phyloP scores from a whole-genome alignment of 192 early-diverging fungal species.

The Coemansia aciculifera region DNA sequence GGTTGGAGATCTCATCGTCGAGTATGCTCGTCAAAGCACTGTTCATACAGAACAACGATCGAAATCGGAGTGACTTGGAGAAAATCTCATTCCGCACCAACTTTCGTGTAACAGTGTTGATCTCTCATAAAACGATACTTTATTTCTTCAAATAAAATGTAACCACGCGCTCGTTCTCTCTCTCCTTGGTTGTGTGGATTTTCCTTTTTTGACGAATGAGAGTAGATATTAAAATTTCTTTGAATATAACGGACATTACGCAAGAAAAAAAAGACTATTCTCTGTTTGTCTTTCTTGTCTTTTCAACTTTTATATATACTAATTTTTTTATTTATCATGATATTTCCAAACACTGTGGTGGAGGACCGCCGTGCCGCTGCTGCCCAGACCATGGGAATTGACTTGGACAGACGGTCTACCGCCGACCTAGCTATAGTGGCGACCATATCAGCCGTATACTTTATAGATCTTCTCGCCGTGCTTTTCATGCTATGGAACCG shows the following conservation, averaged over 20 bases:
- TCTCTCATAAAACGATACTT: neutral
- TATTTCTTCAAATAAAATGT: neutral
- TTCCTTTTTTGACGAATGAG: neutral
- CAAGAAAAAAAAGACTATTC: neutral
- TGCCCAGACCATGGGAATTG: neutral
- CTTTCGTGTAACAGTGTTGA: neutral
- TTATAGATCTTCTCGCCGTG: slow-evolving; percentile 29
- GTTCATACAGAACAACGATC: slow-evolving; percentile 15
- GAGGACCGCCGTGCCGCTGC: slow-evolving; percentile 26
- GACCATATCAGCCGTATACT: slow-evolving; percentile 12
- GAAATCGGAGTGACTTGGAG: neutral
- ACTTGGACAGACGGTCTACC: slow-evolving; percentile 27
- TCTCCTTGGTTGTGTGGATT: neutral
- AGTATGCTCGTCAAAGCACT: slow-evolving; percentile 29
- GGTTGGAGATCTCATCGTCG: slow-evolving; percentile 36
- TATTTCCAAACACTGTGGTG: slow-evolving; percentile 17
- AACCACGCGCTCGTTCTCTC: neutral
- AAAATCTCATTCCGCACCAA: too few relatives aligned
- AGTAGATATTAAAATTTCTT: neutral
- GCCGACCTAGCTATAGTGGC: slow-evolving; percentile 24
- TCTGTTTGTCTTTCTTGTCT: neutral
- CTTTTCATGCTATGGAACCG: slow-evolving; percentile 44
- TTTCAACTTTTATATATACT: neutral
- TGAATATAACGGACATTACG: too few relatives aligned
- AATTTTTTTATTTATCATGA: slow-evolving; percentile 13